These are phyloP conservation scores for Sonneratia caseolaris DNA, from an alignment of 345 rosid genomes.

Conservation along the genomic window DNA sequence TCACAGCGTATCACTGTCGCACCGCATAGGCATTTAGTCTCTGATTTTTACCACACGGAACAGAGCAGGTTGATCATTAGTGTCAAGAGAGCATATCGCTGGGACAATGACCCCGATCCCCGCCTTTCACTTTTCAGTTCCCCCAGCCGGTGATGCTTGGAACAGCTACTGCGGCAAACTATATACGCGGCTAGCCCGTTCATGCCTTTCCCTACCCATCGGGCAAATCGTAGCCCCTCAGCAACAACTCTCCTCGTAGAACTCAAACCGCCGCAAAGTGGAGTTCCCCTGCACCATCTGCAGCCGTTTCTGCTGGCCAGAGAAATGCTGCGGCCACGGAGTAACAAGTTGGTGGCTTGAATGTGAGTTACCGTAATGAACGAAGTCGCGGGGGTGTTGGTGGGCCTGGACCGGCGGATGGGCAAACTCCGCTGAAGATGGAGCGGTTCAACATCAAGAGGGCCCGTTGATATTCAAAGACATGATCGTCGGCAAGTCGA, in stretches of 20 bases:
- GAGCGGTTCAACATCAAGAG: conserved; percentile 27
- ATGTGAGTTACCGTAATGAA: not conserved
- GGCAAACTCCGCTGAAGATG: conserved; percentile 6
- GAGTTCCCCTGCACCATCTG: not conserved
- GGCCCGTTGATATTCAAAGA: conserved; percentile 6
- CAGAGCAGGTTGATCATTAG: no score
- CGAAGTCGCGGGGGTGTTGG: not conserved
- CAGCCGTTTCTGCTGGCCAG: not conserved
- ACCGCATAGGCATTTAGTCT: no score
- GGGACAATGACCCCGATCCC: not conserved
- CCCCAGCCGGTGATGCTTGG: not conserved
- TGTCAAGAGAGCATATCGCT: no score
- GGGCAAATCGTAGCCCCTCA: not conserved
- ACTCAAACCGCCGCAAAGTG: not conserved
- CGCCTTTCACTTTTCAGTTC: not conserved
- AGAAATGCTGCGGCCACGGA: not conserved
- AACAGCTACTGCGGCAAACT: not conserved
- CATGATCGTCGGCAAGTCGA: not conserved
- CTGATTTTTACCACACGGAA: not conserved
- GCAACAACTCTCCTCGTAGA: not conserved
- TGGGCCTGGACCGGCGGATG: conserved; percentile 9
- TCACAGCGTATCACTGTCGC: no score
- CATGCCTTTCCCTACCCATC: not conserved
- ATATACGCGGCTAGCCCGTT: not conserved
- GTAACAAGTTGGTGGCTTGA: conserved; percentile 2